Evolutionary conservation across 169 alveolate genomes (phyloP), one percentile per base, ranked within the genome.

Genomic region (Toxoplasma gondii): DNA sequence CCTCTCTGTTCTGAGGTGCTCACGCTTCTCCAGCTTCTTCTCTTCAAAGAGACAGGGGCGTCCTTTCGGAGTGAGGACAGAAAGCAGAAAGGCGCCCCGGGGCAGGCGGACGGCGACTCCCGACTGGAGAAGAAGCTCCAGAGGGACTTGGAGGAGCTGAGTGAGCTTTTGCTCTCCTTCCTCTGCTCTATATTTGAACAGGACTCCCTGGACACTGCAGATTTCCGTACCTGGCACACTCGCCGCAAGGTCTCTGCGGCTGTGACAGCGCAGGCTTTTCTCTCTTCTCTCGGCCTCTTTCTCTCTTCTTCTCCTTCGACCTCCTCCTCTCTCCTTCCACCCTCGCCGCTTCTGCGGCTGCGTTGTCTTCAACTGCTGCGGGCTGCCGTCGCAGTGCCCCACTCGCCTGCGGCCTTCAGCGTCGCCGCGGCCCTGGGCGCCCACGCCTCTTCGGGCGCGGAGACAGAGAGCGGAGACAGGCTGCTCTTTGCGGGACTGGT

Each of bases 131-230:
- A 16, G 74, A 64, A 64, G 74, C 31, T 19, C 34, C 74, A 22
- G 34, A 64, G 22, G 74, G 74, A 78, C 49, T 78, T 78, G 86
- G 86, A 78, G 86, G 44, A n/a, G 45, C 86, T 78, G n/a, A n/a
- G 49, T 1, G 44, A 78, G 45, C n/a, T 78, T 17, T 45, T 78
- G 22, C 49, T 78, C n/a, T n/a, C n/a, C 29, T 38, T 78, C n/a
- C 39, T 78, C 39, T 36, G 39, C 4, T n/a, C 44, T 12, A 27
- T 78, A 17, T 38, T 78, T 4, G 49, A 78, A 36, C 19, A 19
- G 39, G 39, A n/a, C 2, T 78, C n/a, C 44, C 86, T 78, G 27
- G 86, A 78, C 45, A 10, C 44, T n/a, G 49, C 45, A 19, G 44
- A 78, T n/a, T 38, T 78, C 45, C 44, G 86, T 31, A 78, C 86